phyloP scores from a whole-genome alignment of 177 flowering plant species.

The Telopea speciosissima region DNA sequence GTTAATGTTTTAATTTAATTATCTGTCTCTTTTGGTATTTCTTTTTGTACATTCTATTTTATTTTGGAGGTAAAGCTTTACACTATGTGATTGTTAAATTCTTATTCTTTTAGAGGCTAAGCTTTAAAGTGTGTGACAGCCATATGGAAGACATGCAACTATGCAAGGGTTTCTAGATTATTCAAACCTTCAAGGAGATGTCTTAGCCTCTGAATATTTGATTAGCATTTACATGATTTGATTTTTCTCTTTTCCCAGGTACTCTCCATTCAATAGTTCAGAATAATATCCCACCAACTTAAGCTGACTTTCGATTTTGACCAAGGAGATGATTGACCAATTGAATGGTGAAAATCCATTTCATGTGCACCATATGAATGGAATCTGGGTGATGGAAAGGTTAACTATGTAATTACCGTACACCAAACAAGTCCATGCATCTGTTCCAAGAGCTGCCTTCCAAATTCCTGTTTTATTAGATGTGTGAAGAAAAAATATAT shows the following conservation, averaged over 20 bases:
- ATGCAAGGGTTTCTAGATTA: no score
- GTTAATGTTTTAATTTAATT: no score
- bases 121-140: background rate
- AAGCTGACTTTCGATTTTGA: background rate
- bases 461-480: background rate
- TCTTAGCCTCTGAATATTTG: background rate
- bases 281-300: background rate
- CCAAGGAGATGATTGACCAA: background rate
- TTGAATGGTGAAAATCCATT: background rate
- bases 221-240: no score
- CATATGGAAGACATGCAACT: background rate
- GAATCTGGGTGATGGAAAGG: background rate
- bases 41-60: no score
- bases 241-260: no score
- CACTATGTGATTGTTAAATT: no score
- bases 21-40: background rate
- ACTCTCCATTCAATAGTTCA: no score
- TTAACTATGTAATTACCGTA: background rate
- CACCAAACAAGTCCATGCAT: background rate
- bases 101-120: background rate
- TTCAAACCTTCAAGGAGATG: background rate
- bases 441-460: background rate
- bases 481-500: no score
- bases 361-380: background rate
- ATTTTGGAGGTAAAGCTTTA: no score